Percentiles rank a stretch among this genome's conserved stretches.
Conservation (phyloP, 2,329 filamentous ascomycete species). For the Pleomassaria siparia region DNA sequence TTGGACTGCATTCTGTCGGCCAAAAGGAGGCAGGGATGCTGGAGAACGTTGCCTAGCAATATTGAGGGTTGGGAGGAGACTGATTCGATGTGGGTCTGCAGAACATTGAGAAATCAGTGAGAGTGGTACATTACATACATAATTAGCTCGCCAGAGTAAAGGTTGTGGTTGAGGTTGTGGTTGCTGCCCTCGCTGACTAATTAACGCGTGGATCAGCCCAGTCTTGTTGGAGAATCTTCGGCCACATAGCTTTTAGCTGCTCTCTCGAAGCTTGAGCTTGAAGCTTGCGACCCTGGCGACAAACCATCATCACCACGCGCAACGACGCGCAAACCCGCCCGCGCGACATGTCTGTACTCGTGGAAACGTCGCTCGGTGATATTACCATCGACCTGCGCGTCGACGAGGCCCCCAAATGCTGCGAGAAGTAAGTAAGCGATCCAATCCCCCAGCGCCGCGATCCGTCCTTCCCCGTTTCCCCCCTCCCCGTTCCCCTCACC, state of each 20-base stretch:
- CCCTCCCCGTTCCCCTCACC: not conserved
- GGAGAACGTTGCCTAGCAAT: constrained; percentile 20
- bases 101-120: not conserved
- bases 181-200: too few relatives aligned
- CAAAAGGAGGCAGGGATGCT: constrained; percentile 3
- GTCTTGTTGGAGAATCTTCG: too few relatives aligned
- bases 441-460: constrained; percentile 17
- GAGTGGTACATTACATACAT: constrained; percentile 8
- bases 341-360: constrained; percentile 77
- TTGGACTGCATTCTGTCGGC: not conserved
- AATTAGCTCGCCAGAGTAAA: too few relatives aligned
- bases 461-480: constrained; percentile 12
- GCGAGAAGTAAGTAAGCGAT: constrained; percentile 76
- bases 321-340: not conserved
- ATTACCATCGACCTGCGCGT: constrained; percentile 92
- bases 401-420: constrained; percentile 85
- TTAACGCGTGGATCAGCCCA: too few relatives aligned
- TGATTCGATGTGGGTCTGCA: constrained; percentile 1
- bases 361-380: constrained; percentile 91
- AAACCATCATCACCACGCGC: constrained; percentile 3
- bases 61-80: constrained; percentile 9
- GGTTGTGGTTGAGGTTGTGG: not conserved
- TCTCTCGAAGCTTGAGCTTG: not conserved
- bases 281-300: not conserved
- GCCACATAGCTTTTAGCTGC: too few relatives aligned